phyloP scores from a whole-genome alignment of 192 early-diverging fungal genomes.

The Dissophora ornata region DNA sequence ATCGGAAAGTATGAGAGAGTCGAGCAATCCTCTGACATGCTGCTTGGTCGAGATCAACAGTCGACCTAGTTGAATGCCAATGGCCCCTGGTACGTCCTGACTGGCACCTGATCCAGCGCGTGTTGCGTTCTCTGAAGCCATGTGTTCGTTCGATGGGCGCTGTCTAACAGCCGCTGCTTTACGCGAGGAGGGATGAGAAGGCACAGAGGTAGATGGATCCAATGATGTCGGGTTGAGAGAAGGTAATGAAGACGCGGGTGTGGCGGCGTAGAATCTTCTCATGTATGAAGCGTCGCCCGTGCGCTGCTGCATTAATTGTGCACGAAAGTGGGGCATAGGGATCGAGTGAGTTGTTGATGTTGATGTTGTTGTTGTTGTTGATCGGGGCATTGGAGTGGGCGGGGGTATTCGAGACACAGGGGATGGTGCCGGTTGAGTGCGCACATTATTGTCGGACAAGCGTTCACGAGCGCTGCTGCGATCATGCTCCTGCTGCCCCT shows the following conservation, averaged over 20 bases:
- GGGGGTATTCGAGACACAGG: not conserved
- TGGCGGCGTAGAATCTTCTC: constrained; percentile 5
- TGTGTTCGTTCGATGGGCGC: not conserved
- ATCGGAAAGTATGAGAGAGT: constrained; percentile 17
- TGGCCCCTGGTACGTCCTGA: constrained; percentile 9
- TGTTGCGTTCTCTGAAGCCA: not conserved
- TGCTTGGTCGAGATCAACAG: constrained; percentile 25
- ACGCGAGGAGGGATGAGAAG: not conserved
- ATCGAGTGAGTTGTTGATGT: constrained; percentile 5
- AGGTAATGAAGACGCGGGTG: not conserved
- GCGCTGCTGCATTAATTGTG: constrained; percentile 14
- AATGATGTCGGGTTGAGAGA: not conserved
- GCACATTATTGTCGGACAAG: not conserved
- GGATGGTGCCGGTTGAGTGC: not conserved
- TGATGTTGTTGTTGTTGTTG: not conserved
- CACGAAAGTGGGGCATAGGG: constrained; percentile 48
- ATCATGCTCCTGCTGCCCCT: not conserved
- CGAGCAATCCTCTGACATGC: constrained; percentile 27
- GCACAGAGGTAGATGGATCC: not conserved
- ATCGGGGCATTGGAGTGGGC: not conserved
- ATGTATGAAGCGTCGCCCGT: constrained; percentile 17
- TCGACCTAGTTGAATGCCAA: constrained; percentile 30
- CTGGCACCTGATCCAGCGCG: not conserved
- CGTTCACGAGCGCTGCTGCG: not conserved
- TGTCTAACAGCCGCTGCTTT: not conserved